Percentiles rank a stretch among this genome's conserved stretches.
Conservation (phyloP, 768 basidiomycete genomes). For the Trametes gibbosa region DNA sequence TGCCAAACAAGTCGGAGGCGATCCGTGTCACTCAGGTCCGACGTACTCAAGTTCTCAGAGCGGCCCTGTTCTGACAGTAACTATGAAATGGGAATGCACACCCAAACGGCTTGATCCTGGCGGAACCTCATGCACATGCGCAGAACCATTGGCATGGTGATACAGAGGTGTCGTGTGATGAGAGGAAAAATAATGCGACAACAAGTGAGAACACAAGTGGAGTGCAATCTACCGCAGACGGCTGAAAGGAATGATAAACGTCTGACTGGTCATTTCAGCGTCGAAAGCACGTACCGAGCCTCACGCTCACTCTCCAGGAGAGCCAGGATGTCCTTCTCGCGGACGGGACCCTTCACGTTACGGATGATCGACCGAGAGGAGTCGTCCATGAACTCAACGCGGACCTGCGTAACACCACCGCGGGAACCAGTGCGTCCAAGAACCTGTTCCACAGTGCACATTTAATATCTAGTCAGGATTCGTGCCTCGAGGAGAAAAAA, state of each 20-base stretch:
- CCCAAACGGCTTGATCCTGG: not conserved
- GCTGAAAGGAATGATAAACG: conserved; percentile 1
- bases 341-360: conserved; percentile 97
- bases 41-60: not conserved
- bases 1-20: too few species aligned
- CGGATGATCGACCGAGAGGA: conserved; percentile 94
- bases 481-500: not conserved
- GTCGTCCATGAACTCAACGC: conserved; percentile 99
- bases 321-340: conserved; percentile 94
- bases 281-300: conserved; percentile 77
- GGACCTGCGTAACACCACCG: conserved; percentile 98
- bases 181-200: conserved; percentile 17
- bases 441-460: conserved; percentile 52
- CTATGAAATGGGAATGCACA: not conserved
- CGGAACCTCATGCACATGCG: conserved; percentile 22
- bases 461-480: conserved; percentile 19
- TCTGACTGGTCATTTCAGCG: not conserved
- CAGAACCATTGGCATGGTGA: conserved; percentile 24
- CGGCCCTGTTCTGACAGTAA: not conserved
- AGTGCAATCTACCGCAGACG: conserved; percentile 23
- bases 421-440: conserved; percentile 98
- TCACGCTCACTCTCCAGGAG: conserved; percentile 98
- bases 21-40: too few species aligned
- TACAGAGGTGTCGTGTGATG: conserved; percentile 21
- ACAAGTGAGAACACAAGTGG: conserved; percentile 13